phyloP scores from a whole-genome alignment of 2,329 filamentous ascomycete genomes.

The Botrytis medusae region DNA sequence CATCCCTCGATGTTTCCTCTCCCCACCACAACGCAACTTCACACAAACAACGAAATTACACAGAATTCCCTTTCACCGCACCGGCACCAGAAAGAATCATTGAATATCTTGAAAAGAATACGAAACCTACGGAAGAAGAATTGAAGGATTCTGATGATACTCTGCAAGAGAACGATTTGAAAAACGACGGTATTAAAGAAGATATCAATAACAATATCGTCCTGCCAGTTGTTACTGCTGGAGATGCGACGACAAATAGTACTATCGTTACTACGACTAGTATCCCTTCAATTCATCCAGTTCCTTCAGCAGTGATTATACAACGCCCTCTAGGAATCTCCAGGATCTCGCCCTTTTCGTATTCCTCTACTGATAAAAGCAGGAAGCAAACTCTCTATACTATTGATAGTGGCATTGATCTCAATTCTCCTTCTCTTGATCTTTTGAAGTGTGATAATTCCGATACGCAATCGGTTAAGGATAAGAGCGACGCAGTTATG shows the following conservation, averaged over 20 bases:
- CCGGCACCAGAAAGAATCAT: not conserved
- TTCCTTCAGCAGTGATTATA: not conserved
- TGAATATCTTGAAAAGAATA: not conserved
- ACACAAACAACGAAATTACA: not conserved
- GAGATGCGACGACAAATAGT: not conserved
- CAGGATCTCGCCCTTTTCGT: not conserved
- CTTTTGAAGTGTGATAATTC: conserved; percentile 15
- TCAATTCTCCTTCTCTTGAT: conserved; percentile 5
- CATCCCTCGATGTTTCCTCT: not conserved
- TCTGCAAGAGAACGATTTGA: not conserved
- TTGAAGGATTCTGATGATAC: not conserved
- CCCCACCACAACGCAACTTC: not conserved
- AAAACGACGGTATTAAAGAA: not conserved
- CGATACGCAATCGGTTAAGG: conserved; percentile 21
- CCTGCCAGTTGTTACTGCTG: not conserved
- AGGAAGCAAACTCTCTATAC: not conserved
- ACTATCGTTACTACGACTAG: not conserved
- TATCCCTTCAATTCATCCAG: not conserved
- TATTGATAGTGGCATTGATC: conserved; percentile 12
- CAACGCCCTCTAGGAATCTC: not conserved
- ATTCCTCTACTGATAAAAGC: not conserved
- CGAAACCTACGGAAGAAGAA: not conserved
- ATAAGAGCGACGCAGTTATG: conserved; percentile 22
- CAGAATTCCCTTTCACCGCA: conserved; percentile 3
- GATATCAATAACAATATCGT: not conserved